These are phyloP conservation scores for Rickenella mellea DNA, from an alignment of 768 basidiomycete species.

Conservation along the genomic window DNA sequence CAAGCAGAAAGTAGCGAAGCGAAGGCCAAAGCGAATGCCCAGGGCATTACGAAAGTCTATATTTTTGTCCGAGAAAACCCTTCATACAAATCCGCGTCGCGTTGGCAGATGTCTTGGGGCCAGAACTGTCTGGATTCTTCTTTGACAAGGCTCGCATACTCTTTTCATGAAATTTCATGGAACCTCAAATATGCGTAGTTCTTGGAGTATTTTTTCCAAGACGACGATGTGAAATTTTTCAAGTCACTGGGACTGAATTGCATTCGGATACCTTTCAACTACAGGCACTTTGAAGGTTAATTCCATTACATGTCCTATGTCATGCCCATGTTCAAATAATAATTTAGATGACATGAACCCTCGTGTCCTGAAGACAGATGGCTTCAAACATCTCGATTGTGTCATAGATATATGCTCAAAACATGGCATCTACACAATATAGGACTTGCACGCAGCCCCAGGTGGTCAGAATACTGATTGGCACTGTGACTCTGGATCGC, in stretches of 20 bases:
- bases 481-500: constrained; percentile 67
- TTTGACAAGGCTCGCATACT: constrained; percentile 27
- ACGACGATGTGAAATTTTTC: constrained; percentile 28
- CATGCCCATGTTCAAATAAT: no score
- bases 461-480: constrained; percentile 74
- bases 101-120: constrained; percentile 24
- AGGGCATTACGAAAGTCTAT: no score
- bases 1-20: no score
- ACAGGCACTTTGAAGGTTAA: constrained; percentile 21
- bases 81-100: constrained; percentile 21
- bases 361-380: constrained; percentile 25
- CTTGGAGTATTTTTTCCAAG: constrained; percentile 33
- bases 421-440: constrained; percentile 45
- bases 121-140: constrained; percentile 28
- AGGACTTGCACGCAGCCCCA: constrained; percentile 72
- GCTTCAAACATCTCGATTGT: constrained; percentile 32
- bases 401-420: constrained; percentile 31
- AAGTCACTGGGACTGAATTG: constrained; percentile 29
- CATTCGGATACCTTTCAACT: constrained; percentile 26
- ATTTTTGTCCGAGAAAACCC: neutral
- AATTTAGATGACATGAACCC: constrained; percentile 34
- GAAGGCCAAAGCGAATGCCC: no score
- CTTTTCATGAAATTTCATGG: neutral
- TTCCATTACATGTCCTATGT: no score
- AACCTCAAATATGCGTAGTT: constrained; percentile 16